Base-by-base conservation (phyloP, 805 yeast genomes). In the Kodamaea sagamina region DNA sequence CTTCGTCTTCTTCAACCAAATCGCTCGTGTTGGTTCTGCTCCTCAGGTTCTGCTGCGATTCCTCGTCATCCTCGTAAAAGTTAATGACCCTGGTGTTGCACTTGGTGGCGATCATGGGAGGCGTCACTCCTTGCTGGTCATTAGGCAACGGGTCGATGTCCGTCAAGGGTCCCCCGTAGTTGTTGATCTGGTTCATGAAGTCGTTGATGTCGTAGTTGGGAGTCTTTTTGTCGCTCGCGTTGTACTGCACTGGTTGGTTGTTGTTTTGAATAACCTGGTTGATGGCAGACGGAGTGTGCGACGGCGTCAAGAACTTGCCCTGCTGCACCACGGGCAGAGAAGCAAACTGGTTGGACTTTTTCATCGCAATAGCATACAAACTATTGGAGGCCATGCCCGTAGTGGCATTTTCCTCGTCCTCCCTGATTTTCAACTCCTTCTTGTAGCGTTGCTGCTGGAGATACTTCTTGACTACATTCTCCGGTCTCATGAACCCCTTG, bases 401-500 rank as follows among this genome's bases (percentile, higher is more conserved):
- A 11, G 19, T 29, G 43, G 50, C 31, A 42, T 44, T 44, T 15
- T 42, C 42, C 3, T 47, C 39, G 4, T 56, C 59, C 36, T 63
- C 70, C 28, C 61, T 60, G 42, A 54, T 52, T 42, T 63, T 66
- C 38, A 59, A 47, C 26, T 67, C 71, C 39, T 56, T 60, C 52
- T 68, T 70, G 52, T 71, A 71, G 41, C 63, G 57, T 48, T 71
- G 75, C 48, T 71, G 76, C 47, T 71, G 73, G 43, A 66, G 57
- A 51, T 71, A 71, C 52, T 71, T 71, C 47, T 68, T 69, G 6
- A 71, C 76, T 12, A 71, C 75, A 9, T 66, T 67, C 46, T 66
- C 72, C 4, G 76, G 76, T 47, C 76, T 61, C 75, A 90, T 90
- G 79, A 86, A 89, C 10, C 95, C 95, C 54, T 81, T 80, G 60